phyloP scores from a whole-genome alignment of 2,329 filamentous ascomycete species.

The Colletotrichum chlorophyti region DNA sequence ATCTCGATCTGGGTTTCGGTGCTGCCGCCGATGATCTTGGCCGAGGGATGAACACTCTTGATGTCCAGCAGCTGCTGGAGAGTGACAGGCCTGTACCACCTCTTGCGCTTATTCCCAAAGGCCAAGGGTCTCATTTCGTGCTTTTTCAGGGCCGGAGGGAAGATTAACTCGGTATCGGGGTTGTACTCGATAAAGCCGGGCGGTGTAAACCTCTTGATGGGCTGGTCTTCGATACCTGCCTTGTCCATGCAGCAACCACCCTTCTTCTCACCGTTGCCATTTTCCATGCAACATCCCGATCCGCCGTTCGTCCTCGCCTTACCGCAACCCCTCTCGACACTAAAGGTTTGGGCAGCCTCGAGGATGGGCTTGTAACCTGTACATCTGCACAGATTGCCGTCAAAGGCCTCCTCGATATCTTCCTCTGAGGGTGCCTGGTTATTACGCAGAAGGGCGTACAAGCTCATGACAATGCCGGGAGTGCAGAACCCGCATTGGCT shows the following conservation, averaged over 20 bases:
- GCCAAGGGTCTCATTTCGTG: conserved; percentile 82
- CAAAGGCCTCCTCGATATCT: conserved; percentile 94
- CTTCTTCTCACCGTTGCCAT: conserved; percentile 46
- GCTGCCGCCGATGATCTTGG: conserved; percentile 94
- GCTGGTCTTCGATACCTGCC: conserved; percentile 53
- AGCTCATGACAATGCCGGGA: conserved; percentile 96
- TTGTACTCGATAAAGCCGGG: conserved; percentile 95
- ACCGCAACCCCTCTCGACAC: conserved; percentile 56
- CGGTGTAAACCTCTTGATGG: conserved; percentile 76
- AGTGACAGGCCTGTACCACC: conserved; percentile 90
- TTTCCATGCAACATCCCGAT: conserved; percentile 76
- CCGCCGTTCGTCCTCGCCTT: conserved; percentile 57
- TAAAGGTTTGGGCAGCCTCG: conserved; percentile 92
- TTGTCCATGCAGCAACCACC: conserved; percentile 75
- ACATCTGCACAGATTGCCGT: conserved; percentile 94
- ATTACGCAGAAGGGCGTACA: conserved; percentile 92
- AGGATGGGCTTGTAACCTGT: conserved; percentile 95
- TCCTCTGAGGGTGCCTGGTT: conserved; percentile 78
- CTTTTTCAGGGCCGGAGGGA: conserved; percentile 84
- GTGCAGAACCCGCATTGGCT: conserved; percentile 96
- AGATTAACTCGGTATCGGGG: conserved; percentile 93
- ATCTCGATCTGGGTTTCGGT: conserved; percentile 98
- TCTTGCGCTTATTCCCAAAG: conserved; percentile 94
- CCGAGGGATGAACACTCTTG: conserved; percentile 82
- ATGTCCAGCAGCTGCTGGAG: conserved; percentile 89